These are phyloP conservation scores for Ligustrum vulgare DNA, from an alignment of 257 asterid species.

Conservation along the genomic window DNA sequence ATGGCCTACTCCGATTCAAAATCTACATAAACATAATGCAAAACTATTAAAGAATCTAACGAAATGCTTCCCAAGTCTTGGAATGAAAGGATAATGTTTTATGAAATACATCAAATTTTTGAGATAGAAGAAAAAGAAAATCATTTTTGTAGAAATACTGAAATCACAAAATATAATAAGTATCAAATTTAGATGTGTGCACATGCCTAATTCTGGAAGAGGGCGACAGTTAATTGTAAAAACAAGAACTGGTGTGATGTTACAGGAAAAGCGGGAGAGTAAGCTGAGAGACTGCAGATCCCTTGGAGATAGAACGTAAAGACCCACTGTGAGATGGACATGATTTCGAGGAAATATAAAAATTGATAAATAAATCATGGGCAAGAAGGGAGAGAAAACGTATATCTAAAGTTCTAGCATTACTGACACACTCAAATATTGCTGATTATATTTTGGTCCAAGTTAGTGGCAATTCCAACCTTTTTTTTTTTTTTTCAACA, in stretches of 20 bases:
- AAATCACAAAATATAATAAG: not conserved
- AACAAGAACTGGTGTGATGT: not conserved
- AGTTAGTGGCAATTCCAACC: not conserved
- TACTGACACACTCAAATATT: not conserved
- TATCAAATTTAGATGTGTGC: not conserved
- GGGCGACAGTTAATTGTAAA: not conserved
- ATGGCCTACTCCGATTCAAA: not conserved
- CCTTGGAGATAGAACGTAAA: not conserved
- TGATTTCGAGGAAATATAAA: not conserved
- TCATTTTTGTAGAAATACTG: not conserved
- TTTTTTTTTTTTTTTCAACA: not conserved
- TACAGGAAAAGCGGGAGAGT: not conserved
- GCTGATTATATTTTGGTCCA: not conserved
- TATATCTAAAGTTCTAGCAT: not conserved
- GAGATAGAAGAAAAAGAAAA: not conserved
- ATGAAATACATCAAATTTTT: not conserved
- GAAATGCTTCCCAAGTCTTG: not conserved
- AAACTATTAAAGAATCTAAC: not conserved
- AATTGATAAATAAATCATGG: not conserved
- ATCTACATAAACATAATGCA: not conserved
- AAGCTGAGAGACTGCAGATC: not conserved
- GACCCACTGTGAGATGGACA: not conserved
- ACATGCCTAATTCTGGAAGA: not conserved
- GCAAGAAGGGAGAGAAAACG: not conserved
- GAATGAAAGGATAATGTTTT: not conserved